A percentile compares a stretch with the other conserved stretches of the same genome.
Conservation (phyloP, 73 alveolate species). For the Paramecium tetraurelia region DNA sequence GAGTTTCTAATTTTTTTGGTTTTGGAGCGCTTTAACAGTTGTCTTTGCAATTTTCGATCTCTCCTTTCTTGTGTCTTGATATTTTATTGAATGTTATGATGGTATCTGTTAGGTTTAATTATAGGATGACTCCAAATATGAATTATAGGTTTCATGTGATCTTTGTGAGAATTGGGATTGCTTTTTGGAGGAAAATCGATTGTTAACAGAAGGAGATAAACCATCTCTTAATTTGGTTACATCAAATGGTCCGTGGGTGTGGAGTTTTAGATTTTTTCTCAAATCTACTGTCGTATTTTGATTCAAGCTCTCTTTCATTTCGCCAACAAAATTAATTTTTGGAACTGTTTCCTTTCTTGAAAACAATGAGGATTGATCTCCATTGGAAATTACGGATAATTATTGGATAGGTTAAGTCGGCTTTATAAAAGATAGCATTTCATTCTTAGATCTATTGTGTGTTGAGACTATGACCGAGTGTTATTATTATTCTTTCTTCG, state of each 20-base stretch:
- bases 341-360: neutral
- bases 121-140: neutral
- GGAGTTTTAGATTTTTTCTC: neutral
- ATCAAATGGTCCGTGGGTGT: neutral
- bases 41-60: neutral
- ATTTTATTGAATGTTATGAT: neutral
- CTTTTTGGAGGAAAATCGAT: neutral
- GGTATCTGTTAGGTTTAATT: neutral
- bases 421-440: neutral
- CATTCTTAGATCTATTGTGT: neutral
- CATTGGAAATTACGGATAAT: neutral
- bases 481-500: neutral
- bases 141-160: neutral
- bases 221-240: neutral
- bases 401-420: neutral
- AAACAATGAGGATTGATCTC: neutral
- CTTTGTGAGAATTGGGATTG: neutral
- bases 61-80: neutral
- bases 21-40: neutral
- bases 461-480: neutral
- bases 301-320: neutral
- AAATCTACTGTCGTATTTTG: neutral
- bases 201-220: neutral
- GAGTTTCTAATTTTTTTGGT: neutral
- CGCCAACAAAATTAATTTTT: neutral